Evolutionary conservation across 2,329 filamentous ascomycete genomes (phyloP).

Genomic region (Fusarium mangiferae): DNA sequence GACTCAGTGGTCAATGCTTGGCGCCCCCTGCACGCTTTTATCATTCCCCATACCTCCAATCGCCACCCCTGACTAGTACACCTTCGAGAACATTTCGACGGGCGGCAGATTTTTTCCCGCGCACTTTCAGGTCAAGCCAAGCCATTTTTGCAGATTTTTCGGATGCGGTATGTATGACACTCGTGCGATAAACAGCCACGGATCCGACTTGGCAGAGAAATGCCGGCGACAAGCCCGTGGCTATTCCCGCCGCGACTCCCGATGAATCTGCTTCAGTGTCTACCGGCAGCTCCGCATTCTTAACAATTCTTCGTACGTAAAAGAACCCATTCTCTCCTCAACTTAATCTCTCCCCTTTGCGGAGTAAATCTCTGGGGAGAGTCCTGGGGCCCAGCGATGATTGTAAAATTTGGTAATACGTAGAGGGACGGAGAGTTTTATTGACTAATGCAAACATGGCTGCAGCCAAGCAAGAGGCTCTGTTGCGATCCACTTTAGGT

Average conservation of each 20-base stretch:
- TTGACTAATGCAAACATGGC: slow-evolving; percentile 36
- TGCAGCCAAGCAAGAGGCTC: slow-evolving; percentile 38
- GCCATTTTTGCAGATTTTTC: slow-evolving; percentile 15
- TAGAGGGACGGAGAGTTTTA: slow-evolving; percentile 19
- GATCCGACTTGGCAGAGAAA: slow-evolving; percentile 18
- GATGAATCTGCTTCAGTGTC: not conserved
- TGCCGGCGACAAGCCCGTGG: not conserved
- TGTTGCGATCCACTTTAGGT: slow-evolving; percentile 31
- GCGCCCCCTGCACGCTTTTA: slow-evolving; percentile 14
- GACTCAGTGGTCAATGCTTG: slow-evolving; percentile 24
- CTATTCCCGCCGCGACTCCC: not conserved
- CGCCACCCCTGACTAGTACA: slow-evolving; percentile 24
- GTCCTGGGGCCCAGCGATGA: no score
- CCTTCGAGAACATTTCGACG: slow-evolving; percentile 36
- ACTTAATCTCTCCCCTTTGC: slow-evolving; percentile 36
- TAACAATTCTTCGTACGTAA: slow-evolving; percentile 26
- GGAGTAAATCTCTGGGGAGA: slow-evolving; percentile 30
- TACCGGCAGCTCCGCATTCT: slow-evolving; percentile 28
- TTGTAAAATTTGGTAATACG: not conserved
- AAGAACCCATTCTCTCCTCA: slow-evolving; percentile 26
- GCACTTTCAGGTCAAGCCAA: slow-evolving; percentile 1
- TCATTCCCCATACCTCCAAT: slow-evolving; percentile 1
- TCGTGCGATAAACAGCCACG: slow-evolving; percentile 21
- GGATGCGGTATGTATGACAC: slow-evolving; percentile 5
- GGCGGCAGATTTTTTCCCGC: not conserved